Base-by-base conservation (phyloP, 495 filamentous ascomycete genomes). In the Lasiosphaeria miniovina region DNA sequence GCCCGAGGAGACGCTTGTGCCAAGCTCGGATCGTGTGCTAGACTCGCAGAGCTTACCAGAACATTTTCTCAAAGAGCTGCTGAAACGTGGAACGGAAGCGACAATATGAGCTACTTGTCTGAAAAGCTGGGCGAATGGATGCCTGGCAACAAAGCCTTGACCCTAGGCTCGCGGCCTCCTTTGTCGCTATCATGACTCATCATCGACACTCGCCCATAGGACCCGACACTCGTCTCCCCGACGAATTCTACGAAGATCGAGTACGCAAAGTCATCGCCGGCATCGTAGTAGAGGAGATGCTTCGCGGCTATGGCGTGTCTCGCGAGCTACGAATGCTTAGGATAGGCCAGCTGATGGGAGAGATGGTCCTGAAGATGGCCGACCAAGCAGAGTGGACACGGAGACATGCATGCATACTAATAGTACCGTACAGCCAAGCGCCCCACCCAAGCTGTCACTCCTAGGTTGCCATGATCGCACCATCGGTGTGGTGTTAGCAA, bases 131-230 rank as follows among this genome's bases (percentile, higher is more conserved):
- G 43, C 43, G 15, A 46, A 46, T 46, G 43, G 43, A 46, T 46
- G 43, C 43, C 2, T 14, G 12, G 43, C 6, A 46, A 46, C 12
- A 46, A 46, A 46, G 6, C 43, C 43, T n/a, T 46, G 12, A 6
- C 43, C 0, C 12, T 46, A 14, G 43, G 15, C 43, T 46, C 43
- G 3, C 43, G 12, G 43, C 43, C 4, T n/a, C 6, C 6, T 46
- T n/a, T 46, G 43, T 46, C 43, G 43, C 4, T 46, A n/a, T 46
- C 43, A 46, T 46, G 43, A 46, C 43, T 9, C 43, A n/a, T n/a
- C 43, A 46, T 46, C 43, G 4, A 46, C 43, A 46, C 43, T 46
- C 15, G 43, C 43, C 43, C 43, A 46, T 6, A n/a, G 43, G 43
- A 14, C 43, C 43, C 12, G 43, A 46, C 43, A 46, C 43, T n/a